Base-by-base conservation (phyloP, 2,329 filamentous ascomycete species). In the Colletotrichum viniferum region DNA sequence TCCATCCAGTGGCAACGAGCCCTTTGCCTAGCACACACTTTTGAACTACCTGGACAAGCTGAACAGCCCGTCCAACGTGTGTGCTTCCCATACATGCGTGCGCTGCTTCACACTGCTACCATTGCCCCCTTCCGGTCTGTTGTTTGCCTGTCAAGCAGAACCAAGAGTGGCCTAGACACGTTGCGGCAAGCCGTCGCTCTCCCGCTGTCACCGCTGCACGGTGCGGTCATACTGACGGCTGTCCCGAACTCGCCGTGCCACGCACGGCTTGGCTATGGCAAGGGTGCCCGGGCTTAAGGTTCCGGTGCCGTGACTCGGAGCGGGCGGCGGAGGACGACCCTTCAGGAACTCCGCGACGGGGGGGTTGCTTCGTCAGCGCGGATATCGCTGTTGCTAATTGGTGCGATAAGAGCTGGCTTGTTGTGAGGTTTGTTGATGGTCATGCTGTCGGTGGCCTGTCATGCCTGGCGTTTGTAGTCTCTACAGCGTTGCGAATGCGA, bases 171-270 rank as follows among this genome's bases (percentile, higher is more conserved):
- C 13, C 52, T 43, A 68, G 65, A 68, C 21, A 38, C n/a, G 18
- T 13, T 16, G 24, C 58, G 32, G 65, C 18, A 12, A 16, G 65
- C 65, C 36, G 72, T 64, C 61, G 56, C 69, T 75, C 69, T 75
- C 62, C 63, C 73, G 69, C 69, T 68, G 73, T 68, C 63, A 68
- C 62, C 69, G 63, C 73, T 75, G 73, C 73, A 73, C 63, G 69
- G 26, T 73, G 63, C 73, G 62, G 73, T 73, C 73, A 75, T 72
- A 48, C 62, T 62, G 32, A 66, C 68, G 36, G 62, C 56, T 32
- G 32, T 66, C 26, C 43, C 60, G 58, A 34, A 38, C 30, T 13
- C 14, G 38, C 68, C 36, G 58, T 55, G 58, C 38, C 16, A 13
- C 12, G 24, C 28, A 36, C 38, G 16, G 38, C 38, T 48, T 70